Evolutionary conservation across 2,329 filamentous ascomycete genomes (phyloP).

Genomic region (Nemania sp.): DNA sequence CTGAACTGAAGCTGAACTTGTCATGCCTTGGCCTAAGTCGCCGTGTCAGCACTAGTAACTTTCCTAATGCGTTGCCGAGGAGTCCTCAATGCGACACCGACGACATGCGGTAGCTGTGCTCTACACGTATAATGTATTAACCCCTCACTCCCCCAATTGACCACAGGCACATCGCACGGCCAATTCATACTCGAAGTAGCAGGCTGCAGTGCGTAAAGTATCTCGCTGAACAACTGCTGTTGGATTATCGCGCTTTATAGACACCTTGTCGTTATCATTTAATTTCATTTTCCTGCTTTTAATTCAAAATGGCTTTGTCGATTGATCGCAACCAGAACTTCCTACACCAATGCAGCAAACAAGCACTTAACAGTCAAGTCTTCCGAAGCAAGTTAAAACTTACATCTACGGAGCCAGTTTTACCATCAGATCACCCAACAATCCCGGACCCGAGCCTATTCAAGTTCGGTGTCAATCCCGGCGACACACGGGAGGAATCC

Average conservation of each 20-base stretch:
- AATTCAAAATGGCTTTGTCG: background rate
- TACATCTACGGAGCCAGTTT: background rate
- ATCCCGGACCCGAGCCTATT: slow-evolving; percentile 12
- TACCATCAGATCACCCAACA: slow-evolving; percentile 1
- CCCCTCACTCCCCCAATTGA: too few species aligned
- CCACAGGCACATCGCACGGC: background rate
- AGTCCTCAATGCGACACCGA: too few species aligned
- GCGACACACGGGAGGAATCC: background rate
- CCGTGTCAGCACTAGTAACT: background rate
- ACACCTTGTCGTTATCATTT: too few species aligned
- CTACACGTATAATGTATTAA: too few species aligned
- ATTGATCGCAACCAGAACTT: background rate
- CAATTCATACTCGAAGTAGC: background rate
- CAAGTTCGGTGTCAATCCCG: background rate
- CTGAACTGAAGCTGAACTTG: slow-evolving; percentile 3
- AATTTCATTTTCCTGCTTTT: background rate
- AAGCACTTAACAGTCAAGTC: background rate
- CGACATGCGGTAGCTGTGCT: background rate
- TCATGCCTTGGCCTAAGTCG: background rate
- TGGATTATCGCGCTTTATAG: background rate
- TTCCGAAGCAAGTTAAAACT: background rate
- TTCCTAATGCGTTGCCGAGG: slow-evolving; percentile 1
- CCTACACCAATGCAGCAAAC: slow-evolving; percentile 5
- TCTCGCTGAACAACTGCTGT: background rate
- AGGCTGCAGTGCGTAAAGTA: too few species aligned